Conservation (phyloP, 495 filamentous ascomycete genomes). For the Aspergillus nanangensis region DNA sequence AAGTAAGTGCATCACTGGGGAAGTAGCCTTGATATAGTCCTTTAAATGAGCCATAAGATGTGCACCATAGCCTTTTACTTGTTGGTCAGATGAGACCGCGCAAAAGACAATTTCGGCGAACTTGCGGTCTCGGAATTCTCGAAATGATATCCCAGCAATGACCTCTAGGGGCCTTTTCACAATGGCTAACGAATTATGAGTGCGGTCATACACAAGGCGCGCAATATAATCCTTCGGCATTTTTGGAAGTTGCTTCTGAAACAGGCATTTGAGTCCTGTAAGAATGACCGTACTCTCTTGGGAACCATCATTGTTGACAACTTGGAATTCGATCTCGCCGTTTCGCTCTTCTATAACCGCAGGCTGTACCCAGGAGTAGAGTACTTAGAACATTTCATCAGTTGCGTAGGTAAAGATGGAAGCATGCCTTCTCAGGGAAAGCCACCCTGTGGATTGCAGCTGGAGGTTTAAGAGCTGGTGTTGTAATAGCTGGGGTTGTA, state of each 20-base stretch:
- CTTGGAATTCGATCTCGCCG: constrained; percentile 94
- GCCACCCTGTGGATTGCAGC: constrained; percentile 51
- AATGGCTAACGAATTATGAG: constrained; percentile 92
- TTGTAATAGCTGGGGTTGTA: neutral
- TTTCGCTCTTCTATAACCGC: constrained; percentile 91
- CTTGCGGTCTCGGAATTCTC: constrained; percentile 87
- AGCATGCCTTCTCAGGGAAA: constrained; percentile 72
- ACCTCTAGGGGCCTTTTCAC: constrained; percentile 94
- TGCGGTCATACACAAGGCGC: constrained; percentile 94
- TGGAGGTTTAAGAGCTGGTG: neutral
- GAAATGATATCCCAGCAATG: constrained; percentile 93
- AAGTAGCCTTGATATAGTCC: constrained; percentile 94
- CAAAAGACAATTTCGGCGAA: constrained; percentile 99
- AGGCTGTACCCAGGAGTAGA: constrained; percentile 42
- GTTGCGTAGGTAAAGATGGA: neutral
- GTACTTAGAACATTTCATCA: constrained; percentile 1
- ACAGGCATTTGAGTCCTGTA: constrained; percentile 96
- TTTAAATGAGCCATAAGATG: constrained; percentile 98
- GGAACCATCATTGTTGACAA: constrained; percentile 92
- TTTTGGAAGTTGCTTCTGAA: constrained; percentile 96
- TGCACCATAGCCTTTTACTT: constrained; percentile 97
- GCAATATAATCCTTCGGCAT: constrained; percentile 99
- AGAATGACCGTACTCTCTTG: constrained; percentile 88
- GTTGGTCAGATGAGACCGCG: constrained; percentile 94
- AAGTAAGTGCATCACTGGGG: constrained; percentile 95